Conservation (phyloP, 169 alveolate genomes). For the Eimeria acervulina region DNA sequence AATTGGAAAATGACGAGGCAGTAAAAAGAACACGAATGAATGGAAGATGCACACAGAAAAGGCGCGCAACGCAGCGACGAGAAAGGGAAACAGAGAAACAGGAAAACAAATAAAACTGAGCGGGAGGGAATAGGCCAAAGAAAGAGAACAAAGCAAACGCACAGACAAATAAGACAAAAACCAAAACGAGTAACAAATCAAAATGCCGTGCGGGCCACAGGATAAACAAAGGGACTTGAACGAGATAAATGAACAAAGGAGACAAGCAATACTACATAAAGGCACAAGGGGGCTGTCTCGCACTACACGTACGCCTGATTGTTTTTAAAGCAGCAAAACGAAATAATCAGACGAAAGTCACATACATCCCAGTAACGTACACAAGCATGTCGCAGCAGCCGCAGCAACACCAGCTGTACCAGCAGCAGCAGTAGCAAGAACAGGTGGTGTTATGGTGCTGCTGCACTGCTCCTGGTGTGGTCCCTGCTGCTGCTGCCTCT, state of each 20-base stretch:
- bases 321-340: neutral
- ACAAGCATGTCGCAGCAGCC: neutral
- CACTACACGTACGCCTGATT: neutral
- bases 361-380: neutral
- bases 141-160: no score
- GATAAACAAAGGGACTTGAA: neutral
- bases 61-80: no score
- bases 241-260: neutral
- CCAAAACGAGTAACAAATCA: no score
- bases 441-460: neutral
- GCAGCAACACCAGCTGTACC: neutral
- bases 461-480: neutral
- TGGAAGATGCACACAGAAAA: no score
- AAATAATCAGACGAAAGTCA: no score
- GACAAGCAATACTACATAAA: neutral
- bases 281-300: no score
- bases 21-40: neutral
- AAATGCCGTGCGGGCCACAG: no score
- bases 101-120: no score
- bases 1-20: neutral
- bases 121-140: no score
- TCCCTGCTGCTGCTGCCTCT: neutral
- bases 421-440: neutral
- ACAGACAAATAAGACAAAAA: no score
- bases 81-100: no score